Conservation (phyloP, 1,284 basidiomycete genomes). For the Mycena citricolor region DNA sequence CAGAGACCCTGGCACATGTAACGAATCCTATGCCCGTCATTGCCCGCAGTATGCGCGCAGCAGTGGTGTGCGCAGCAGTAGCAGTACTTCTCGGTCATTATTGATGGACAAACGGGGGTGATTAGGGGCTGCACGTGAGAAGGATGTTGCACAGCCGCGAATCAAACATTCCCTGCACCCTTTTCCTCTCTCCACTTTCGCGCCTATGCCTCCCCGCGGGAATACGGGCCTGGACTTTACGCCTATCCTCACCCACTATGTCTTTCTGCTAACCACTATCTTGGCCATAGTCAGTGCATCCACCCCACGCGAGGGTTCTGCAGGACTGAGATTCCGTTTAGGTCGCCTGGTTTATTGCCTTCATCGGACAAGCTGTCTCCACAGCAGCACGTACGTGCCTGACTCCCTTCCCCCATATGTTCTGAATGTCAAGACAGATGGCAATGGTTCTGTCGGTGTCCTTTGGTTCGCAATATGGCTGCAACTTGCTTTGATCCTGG, state of each 20-base stretch:
- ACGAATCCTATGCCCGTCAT: too few relatives aligned
- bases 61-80: too few relatives aligned
- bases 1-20: too few relatives aligned
- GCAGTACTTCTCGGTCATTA: too few relatives aligned
- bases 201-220: constrained; percentile 50
- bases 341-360: constrained; percentile 91
- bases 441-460: constrained; percentile 55
- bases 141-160: constrained; percentile 1
- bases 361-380: constrained; percentile 77
- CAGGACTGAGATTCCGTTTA: constrained; percentile 31
- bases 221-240: constrained; percentile 70
- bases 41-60: too few relatives aligned
- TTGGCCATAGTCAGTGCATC: constrained; percentile 67
- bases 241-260: constrained; percentile 85
- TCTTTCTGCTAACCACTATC: constrained; percentile 85
- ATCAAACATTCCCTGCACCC: constrained; percentile 26
- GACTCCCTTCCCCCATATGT: constrained; percentile 11
- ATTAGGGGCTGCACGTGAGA: too few relatives aligned
- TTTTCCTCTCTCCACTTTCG: not conserved
- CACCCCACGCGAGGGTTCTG: constrained; percentile 9
- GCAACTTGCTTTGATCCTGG: constrained; percentile 79
- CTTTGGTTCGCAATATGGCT: constrained; percentile 95
- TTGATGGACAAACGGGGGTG: too few relatives aligned
- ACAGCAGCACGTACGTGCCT: constrained; percentile 58
- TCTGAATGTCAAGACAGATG: constrained; percentile 34